phyloP scores from a whole-genome alignment of 2,329 filamentous ascomycete species.

The Sporothrix pseudoabietina region DNA sequence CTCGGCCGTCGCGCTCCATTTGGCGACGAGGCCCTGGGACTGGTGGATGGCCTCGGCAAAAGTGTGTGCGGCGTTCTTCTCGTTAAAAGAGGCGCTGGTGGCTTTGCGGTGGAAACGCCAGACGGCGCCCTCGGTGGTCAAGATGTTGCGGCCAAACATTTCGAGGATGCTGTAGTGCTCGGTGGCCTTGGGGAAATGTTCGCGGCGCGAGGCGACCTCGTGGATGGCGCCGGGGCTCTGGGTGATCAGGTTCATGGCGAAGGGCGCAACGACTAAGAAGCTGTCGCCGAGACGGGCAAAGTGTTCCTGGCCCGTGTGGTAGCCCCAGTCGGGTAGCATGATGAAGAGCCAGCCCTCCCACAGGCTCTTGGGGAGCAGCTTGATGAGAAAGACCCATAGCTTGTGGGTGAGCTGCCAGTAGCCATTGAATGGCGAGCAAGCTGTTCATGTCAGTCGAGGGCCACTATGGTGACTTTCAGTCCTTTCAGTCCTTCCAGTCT shows the following conservation, averaged over 20 bases:
- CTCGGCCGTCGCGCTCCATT: constrained; percentile 52
- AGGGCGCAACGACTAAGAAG: constrained; percentile 65
- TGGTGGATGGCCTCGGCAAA: constrained; percentile 65
- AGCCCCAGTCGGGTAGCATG: constrained; percentile 63
- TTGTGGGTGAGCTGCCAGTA: constrained; percentile 59
- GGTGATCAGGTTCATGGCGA: constrained; percentile 55
- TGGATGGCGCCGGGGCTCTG: constrained; percentile 66
- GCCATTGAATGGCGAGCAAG: constrained; percentile 52
- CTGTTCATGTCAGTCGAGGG: constrained; percentile 41
- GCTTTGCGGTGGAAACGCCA: constrained; percentile 76
- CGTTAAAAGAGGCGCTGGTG: constrained; percentile 72
- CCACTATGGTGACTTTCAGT: not conserved
- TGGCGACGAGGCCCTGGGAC: constrained; percentile 60
- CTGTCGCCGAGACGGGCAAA: constrained; percentile 61
- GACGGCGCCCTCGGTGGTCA: constrained; percentile 67
- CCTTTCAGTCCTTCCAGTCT: not conserved
- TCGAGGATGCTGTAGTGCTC: constrained; percentile 61
- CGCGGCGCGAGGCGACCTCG: constrained; percentile 66
- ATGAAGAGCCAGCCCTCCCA: constrained; percentile 61
- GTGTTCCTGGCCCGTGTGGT: constrained; percentile 56
- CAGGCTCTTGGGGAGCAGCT: constrained; percentile 55
- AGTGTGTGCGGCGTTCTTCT: constrained; percentile 69
- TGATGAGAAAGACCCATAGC: constrained; percentile 59
- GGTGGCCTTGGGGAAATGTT: constrained; percentile 71
- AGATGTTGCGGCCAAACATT: constrained; percentile 70